Evolutionary conservation across 768 basidiomycete species (phyloP).

Genomic region (Pleurotus pulmonarius): DNA sequence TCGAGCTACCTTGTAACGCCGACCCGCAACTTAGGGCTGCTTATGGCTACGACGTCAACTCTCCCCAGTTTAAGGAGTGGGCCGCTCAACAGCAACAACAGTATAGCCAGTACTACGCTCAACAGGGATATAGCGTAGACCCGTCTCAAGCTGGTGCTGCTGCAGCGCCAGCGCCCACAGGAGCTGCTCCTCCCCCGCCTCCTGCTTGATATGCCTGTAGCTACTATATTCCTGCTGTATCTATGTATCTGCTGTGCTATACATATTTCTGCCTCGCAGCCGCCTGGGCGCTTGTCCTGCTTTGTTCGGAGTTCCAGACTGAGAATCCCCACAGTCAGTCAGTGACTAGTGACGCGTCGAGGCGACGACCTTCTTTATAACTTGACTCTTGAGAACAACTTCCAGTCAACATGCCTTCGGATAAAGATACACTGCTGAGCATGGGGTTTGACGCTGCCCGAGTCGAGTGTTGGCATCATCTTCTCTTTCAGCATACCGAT

Average conservation of each 20-base stretch:
- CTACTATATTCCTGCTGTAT: not conserved
- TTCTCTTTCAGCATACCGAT: not conserved
- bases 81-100: conserved; percentile 65
- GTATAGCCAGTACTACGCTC: conserved; percentile 71
- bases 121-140: conserved; percentile 42
- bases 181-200: conserved; percentile 3
- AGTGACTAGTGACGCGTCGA: no score
- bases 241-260: not conserved
- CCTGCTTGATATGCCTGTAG: not conserved
- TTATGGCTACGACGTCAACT: conserved; percentile 85
- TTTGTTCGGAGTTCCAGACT: no score
- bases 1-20: no score
- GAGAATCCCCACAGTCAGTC: no score
- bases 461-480: conserved; percentile 69
- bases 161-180: not conserved
- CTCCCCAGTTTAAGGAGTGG: conserved; percentile 76
- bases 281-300: no score
- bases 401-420: conserved; percentile 42
- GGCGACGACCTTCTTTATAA: no score
- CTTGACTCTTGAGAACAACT: not conserved
- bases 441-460: conserved; percentile 88
- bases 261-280: not conserved
- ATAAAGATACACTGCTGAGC: conserved; percentile 69
- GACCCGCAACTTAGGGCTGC: conserved; percentile 53
- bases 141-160: not conserved